A percentile compares a stretch with the other conserved stretches of the same genome.
These are phyloP conservation scores for Volutella citrinella DNA, from an alignment of 2,329 filamentous ascomycete species.

Conservation along the genomic window DNA sequence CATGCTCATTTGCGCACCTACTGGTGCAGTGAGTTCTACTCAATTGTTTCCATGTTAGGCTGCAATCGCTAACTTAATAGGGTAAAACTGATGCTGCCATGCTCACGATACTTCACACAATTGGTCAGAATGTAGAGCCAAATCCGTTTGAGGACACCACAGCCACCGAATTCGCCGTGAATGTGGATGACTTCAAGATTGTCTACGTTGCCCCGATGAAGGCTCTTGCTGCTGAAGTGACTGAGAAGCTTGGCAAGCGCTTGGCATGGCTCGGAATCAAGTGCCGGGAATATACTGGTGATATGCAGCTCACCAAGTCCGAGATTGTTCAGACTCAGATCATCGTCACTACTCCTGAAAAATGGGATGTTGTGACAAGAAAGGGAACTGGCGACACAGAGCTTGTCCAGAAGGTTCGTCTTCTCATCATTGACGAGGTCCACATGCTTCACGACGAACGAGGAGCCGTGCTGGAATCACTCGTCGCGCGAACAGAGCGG, in stretches of 20 bases:
- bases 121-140: slow-evolving; percentile 80
- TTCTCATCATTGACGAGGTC: slow-evolving; percentile 97
- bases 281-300: slow-evolving; percentile 91
- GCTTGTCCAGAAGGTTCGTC: slow-evolving; percentile 91
- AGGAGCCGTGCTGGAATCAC: slow-evolving; percentile 90
- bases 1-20: slow-evolving; percentile 97
- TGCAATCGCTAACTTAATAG: slow-evolving; percentile 27
- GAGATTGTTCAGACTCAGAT: slow-evolving; percentile 97
- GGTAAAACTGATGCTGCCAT: slow-evolving; percentile 99
- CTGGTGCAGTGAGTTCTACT: slow-evolving; percentile 67
- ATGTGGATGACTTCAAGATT: slow-evolving; percentile 89
- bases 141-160: slow-evolving; percentile 72
- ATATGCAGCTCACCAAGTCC: slow-evolving; percentile 97
- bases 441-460: slow-evolving; percentile 99
- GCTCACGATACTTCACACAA: slow-evolving; percentile 88
- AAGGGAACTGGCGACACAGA: slow-evolving; percentile 98
- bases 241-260: slow-evolving; percentile 87
- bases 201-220: slow-evolving; percentile 99
- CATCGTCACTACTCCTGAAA: slow-evolving; percentile 97
- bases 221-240: slow-evolving; percentile 92
- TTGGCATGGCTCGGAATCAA: slow-evolving; percentile 91
- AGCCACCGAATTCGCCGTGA: slow-evolving; percentile 77
- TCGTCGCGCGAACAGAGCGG: slow-evolving; percentile 90
- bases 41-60: too few species aligned
- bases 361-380: slow-evolving; percentile 97